These are phyloP conservation scores for Onygena corvina DNA, from an alignment of 2,329 filamentous ascomycete species.

Conservation along the genomic window DNA sequence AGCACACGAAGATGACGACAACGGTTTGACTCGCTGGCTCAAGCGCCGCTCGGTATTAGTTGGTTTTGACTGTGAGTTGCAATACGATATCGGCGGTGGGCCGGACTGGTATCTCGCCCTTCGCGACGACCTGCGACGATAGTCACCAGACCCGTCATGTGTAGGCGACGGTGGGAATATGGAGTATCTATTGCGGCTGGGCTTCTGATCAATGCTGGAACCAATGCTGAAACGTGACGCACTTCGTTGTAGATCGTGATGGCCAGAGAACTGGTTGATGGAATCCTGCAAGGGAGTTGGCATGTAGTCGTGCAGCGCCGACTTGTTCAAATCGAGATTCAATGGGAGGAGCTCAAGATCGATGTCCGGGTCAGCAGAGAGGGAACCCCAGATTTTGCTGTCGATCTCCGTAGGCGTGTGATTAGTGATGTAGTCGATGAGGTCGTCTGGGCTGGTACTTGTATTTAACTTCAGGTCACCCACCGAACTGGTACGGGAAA, in stretches of 20 bases:
- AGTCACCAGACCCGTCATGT: background rate
- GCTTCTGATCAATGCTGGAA: background rate
- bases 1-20: background rate
- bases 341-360: background rate
- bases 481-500: background rate
- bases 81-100: background rate
- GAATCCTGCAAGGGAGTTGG: background rate
- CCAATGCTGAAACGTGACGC: background rate
- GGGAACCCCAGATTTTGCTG: background rate
- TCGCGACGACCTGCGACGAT: background rate
- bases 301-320: background rate
- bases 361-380: background rate
- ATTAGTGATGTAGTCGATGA: background rate
- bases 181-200: background rate
- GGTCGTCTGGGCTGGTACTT: background rate
- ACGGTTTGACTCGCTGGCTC: background rate
- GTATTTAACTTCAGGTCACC: background rate
- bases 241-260: background rate
- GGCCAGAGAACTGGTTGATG: background rate
- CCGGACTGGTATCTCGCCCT: background rate
- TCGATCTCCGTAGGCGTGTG: background rate
- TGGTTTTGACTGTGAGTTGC: background rate
- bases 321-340: background rate
- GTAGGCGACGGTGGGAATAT: background rate
- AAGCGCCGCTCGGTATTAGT: background rate